Conservation (phyloP, 129 eudicot genomes). For the Cynara cardunculus region DNA sequence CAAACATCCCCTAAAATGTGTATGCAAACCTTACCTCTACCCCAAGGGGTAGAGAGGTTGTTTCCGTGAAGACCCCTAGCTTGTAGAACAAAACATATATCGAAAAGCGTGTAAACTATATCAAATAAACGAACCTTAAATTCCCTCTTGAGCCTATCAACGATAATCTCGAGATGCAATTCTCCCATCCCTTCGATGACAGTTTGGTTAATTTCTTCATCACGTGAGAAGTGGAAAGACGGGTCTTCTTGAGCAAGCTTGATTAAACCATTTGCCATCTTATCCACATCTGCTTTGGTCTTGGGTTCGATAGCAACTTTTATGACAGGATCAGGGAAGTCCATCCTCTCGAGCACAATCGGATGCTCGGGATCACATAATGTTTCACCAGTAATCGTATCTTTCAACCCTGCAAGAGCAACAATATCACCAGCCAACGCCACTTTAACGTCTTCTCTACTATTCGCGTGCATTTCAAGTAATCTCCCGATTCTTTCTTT, state of each 20-base stretch:
- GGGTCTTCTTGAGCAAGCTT: conserved; percentile 99
- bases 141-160: conserved; percentile 58
- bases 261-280: conserved; percentile 80
- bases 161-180: conserved; percentile 93
- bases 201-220: conserved; percentile 89
- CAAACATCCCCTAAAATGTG: not conserved
- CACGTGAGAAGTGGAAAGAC: conserved; percentile 93
- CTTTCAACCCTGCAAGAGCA: conserved; percentile 98
- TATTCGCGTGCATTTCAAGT: conserved; percentile 96
- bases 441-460: conserved; percentile 78
- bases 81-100: not conserved
- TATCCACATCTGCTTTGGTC: conserved; percentile 94
- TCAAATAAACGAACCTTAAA: conserved; percentile 31
- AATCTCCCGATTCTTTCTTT: conserved; percentile 95
- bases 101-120: not conserved
- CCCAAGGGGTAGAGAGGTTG: not conserved
- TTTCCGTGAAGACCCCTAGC: not conserved
- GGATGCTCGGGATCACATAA: conserved; percentile 75
- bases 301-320: conserved; percentile 99
- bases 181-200: conserved; percentile 99
- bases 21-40: not conserved
- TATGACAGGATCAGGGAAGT: conserved; percentile 97
- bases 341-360: conserved; percentile 90
- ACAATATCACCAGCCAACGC: conserved; percentile 93
- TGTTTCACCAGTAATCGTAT: conserved; percentile 93